Evolutionary conservation across 768 basidiomycete genomes (phyloP).

Genomic region (Leucocoprinus sp.): DNA sequence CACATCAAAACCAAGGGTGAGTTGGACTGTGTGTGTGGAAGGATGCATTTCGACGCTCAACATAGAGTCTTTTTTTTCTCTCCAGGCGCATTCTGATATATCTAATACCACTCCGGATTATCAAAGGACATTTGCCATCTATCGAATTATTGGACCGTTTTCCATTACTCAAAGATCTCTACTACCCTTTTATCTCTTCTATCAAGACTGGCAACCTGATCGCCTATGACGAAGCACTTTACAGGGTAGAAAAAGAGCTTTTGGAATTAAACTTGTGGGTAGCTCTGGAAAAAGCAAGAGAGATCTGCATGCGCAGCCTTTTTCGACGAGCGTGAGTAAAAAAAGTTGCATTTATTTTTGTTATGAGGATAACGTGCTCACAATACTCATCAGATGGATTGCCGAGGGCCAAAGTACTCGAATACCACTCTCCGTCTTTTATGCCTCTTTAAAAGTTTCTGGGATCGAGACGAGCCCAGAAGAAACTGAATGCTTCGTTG

Average conservation of each 20-base stretch:
- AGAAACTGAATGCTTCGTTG: constrained; percentile 89
- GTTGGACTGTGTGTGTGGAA: no score
- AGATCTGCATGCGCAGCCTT: constrained; percentile 75
- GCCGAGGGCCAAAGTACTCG: constrained; percentile 64
- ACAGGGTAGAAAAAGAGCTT: constrained; percentile 59
- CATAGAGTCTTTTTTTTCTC: neutral
- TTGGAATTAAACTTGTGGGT: constrained; percentile 86
- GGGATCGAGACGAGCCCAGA: constrained; percentile 64
- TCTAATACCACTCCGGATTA: constrained; percentile 81
- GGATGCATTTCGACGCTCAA: no score
- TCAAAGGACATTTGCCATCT: constrained; percentile 83
- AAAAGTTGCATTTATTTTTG: no score
- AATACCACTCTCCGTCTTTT: constrained; percentile 77
- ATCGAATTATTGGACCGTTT: constrained; percentile 60
- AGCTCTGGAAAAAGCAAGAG: constrained; percentile 80
- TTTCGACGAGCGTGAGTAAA: constrained; percentile 66
- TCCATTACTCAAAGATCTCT: constrained; percentile 65
- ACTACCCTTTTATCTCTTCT: constrained; percentile 72
- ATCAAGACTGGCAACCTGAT: constrained; percentile 71
- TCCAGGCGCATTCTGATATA: constrained; percentile 83
- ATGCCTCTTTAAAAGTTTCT: constrained; percentile 62
- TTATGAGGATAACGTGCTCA: no score
- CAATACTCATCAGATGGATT: constrained; percentile 63
- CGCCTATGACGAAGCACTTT: constrained; percentile 74
- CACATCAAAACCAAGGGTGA: constrained; percentile 78